phyloP scores from a whole-genome alignment of 2,329 filamentous ascomycete species.

The Sclerotinia trifoliorum region DNA sequence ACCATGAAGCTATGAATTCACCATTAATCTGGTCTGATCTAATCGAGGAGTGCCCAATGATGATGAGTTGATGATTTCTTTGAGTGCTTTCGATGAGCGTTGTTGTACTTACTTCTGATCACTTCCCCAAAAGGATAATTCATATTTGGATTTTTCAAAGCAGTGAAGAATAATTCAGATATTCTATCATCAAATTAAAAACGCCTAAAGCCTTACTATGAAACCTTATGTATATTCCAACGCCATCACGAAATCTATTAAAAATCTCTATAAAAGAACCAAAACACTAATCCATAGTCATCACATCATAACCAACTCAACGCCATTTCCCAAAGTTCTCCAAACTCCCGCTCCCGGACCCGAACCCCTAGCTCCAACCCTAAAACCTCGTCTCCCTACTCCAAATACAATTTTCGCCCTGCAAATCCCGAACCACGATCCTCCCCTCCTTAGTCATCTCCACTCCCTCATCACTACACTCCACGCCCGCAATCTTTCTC shows the following conservation, averaged over 20 bases:
- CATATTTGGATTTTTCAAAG: too few species aligned
- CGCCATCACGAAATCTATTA: background rate
- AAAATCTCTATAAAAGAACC: background rate
- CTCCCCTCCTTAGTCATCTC: constrained; percentile 47
- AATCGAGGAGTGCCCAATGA: too few species aligned
- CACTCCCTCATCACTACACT: constrained; percentile 60
- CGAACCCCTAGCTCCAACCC: too few species aligned
- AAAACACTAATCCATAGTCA: background rate
- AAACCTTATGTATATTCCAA: too few species aligned
- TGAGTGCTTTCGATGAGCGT: too few species aligned
- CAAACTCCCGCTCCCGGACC: background rate
- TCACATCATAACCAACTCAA: background rate
- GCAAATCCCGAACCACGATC: constrained; percentile 27
- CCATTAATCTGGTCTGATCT: too few species aligned
- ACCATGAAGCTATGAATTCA: too few species aligned
- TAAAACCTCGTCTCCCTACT: constrained; percentile 10
- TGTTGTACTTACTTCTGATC: too few species aligned
- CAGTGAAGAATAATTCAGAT: background rate
- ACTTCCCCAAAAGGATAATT: too few species aligned
- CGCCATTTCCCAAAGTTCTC: background rate
- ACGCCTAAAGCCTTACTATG: too few species aligned
- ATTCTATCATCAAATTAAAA: too few species aligned
- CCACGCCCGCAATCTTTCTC: constrained; percentile 51
- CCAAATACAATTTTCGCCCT: constrained; percentile 25
- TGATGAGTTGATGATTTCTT: too few species aligned